These are phyloP conservation scores for Lagenidium giganteum DNA, from an alignment of 352 stramenopile genomes.

Conservation along the genomic window DNA sequence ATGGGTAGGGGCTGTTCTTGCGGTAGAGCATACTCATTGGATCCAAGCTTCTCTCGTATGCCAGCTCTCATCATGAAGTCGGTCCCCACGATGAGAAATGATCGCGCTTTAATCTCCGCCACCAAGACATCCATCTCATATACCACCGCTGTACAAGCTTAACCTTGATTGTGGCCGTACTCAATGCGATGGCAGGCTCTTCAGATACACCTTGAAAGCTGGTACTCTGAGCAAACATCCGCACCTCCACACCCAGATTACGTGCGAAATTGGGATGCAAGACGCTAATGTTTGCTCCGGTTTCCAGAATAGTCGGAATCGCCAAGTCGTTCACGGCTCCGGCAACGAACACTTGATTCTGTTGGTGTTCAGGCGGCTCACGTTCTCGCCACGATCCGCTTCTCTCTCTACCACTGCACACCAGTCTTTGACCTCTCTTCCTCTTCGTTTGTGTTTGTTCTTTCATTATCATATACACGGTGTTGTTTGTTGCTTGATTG, in stretches of 20 bases:
- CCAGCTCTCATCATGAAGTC: constrained; percentile 14
- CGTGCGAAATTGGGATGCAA: constrained; percentile 13
- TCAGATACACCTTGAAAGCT: constrained; percentile 11
- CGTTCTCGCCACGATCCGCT: too few species aligned
- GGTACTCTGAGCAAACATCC: constrained; percentile 7
- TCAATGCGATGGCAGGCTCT: constrained; percentile 1
- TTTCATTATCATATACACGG: too few species aligned
- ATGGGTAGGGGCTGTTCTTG: not conserved
- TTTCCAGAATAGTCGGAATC: constrained; percentile 14
- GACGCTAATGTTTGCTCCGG: constrained; percentile 9
- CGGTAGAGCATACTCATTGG: constrained; percentile 3
- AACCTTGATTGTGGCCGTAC: constrained; percentile 6
- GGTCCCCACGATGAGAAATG: constrained; percentile 10
- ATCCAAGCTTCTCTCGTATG: not conserved
- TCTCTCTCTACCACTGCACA: too few species aligned
- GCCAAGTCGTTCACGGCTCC: constrained; percentile 3
- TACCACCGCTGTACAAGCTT: constrained; percentile 1
- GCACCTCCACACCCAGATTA: constrained; percentile 8
- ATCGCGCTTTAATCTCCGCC: constrained; percentile 12
- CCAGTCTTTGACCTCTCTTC: too few species aligned
- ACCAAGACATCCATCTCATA: constrained; percentile 17
- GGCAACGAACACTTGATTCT: constrained; percentile 12
- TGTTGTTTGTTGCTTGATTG: too few species aligned
- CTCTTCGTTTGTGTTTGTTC: too few species aligned
- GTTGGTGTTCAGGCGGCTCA: too few species aligned